These are phyloP conservation scores for Pleodorina starrii DNA, from an alignment of 139 green algal species.

Conservation along the genomic window DNA sequence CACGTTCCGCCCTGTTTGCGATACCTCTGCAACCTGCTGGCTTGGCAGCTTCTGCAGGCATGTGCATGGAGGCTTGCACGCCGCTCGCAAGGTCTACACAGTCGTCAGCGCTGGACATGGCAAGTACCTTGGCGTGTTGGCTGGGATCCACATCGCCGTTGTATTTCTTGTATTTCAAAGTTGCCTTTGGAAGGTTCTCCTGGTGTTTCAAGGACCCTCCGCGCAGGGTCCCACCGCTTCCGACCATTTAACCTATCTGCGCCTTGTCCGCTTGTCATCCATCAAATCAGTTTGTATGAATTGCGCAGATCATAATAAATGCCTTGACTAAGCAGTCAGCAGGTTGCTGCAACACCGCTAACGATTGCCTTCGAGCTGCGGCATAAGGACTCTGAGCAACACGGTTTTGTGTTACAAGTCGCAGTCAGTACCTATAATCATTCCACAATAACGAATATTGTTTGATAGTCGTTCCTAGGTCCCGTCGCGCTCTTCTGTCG, in stretches of 20 bases:
- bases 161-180: conserved; percentile 76
- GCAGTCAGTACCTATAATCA: no score
- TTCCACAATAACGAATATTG: no score
- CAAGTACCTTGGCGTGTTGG: conserved; percentile 54
- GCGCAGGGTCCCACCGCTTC: background rate
- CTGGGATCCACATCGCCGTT: conserved; percentile 58
- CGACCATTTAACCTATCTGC: conserved; percentile 18
- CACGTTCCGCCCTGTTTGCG: conserved; percentile 44
- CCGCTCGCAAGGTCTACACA: background rate
- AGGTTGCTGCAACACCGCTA: no score
- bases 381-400: background rate
- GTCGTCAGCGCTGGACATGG: conserved; percentile 31
- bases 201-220: conserved; percentile 28
- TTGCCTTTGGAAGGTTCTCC: conserved; percentile 39
- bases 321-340: no score
- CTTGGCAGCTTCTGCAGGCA: conserved; percentile 67
- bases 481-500: no score
- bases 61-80: background rate
- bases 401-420: background rate
- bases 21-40: conserved; percentile 67
- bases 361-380: background rate
- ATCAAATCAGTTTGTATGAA: background rate
- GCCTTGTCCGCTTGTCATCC: background rate
- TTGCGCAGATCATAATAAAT: background rate
- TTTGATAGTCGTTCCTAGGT: no score